phyloP scores from a whole-genome alignment of 2,329 filamentous ascomycete species.

The Aureobasidium vineae region DNA sequence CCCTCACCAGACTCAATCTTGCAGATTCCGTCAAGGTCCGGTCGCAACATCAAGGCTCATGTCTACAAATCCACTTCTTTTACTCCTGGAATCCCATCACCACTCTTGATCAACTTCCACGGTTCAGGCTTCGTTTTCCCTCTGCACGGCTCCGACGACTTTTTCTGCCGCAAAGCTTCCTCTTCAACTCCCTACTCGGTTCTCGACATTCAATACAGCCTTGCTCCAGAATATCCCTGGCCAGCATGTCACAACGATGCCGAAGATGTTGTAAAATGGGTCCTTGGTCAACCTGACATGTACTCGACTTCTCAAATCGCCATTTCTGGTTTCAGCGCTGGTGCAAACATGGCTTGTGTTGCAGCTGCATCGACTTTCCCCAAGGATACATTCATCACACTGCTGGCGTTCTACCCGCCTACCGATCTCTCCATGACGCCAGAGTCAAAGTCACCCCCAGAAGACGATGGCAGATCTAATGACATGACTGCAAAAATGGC shows the following conservation, averaged over 20 bases:
- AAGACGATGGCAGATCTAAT: constrained; percentile 29
- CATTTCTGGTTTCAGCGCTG: constrained; percentile 45
- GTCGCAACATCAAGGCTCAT: constrained; percentile 32
- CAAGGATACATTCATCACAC: constrained; percentile 35
- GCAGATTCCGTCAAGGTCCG: constrained; percentile 32
- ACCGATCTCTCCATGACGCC: constrained; percentile 38
- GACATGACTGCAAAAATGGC: constrained; percentile 31
- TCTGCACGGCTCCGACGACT: constrained; percentile 43
- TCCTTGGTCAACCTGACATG: constrained; percentile 34
- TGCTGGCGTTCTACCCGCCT: constrained; percentile 41
- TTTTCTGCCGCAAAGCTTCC: constrained; percentile 41
- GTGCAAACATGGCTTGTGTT: constrained; percentile 42
- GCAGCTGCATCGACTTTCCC: constrained; percentile 37
- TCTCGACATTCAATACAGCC: constrained; percentile 45
- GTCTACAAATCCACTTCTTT: constrained; percentile 30
- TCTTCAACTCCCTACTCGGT: constrained; percentile 40
- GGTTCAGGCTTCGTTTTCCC: constrained; percentile 39
- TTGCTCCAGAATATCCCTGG: constrained; percentile 48
- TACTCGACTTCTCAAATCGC: constrained; percentile 38
- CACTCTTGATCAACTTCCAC: constrained; percentile 40
- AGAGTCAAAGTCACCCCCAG: constrained; percentile 35
- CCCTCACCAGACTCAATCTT: constrained; percentile 14
- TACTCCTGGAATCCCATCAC: constrained; percentile 27
- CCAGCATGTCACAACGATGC: constrained; percentile 45
- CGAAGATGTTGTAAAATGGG: constrained; percentile 48